Evolutionary conservation across 2,329 filamentous ascomycete species (phyloP).

Genomic region (Trichoderma pleuroti): DNA sequence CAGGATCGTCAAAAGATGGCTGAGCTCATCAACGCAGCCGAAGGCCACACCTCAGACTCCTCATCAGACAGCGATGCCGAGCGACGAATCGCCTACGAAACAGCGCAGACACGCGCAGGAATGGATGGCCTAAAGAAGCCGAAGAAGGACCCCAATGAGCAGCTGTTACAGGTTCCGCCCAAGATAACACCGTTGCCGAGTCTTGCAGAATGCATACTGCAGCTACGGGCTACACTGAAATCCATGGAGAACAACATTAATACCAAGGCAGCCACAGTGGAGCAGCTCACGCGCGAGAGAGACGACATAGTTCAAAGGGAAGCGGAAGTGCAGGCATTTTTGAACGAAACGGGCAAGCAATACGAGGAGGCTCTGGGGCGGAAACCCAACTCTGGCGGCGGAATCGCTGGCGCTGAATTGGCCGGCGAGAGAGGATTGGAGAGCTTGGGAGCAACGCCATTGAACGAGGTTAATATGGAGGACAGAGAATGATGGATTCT

Average conservation of each 20-base stretch:
- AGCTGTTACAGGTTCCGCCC: conserved; percentile 58
- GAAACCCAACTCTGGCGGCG: conserved; percentile 12
- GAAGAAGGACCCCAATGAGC: conserved; percentile 34
- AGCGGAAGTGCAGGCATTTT: conserved; percentile 71
- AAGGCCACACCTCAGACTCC: conserved; percentile 60
- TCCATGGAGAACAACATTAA: conserved; percentile 62
- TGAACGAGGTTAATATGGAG: conserved; percentile 22
- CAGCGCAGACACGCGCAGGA: conserved; percentile 80
- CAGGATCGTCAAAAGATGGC: conserved; percentile 74
- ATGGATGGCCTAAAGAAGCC: conserved; percentile 63
- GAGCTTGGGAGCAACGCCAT: conserved; percentile 34
- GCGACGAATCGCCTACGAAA: conserved; percentile 78
- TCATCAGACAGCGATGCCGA: conserved; percentile 68
- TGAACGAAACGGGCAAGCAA: conserved; percentile 75
- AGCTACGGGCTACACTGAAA: conserved; percentile 58
- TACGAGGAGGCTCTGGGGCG: conserved; percentile 45
- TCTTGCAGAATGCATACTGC: conserved; percentile 62
- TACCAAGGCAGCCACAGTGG: conserved; percentile 59
- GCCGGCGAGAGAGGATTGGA: conserved; percentile 35
- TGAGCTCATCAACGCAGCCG: conserved; percentile 75
- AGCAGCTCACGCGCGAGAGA: conserved; percentile 65
- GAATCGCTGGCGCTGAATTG: conserved; percentile 26
- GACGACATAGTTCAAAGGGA: conserved; percentile 65
- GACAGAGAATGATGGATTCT: conserved; percentile 4
- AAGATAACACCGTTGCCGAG: conserved; percentile 76